Percentiles rank a stretch among this genome's conserved stretches.
These are phyloP conservation scores for Plasmodium relictum DNA, from an alignment of 169 alveolate species.

Conservation along the genomic window DNA sequence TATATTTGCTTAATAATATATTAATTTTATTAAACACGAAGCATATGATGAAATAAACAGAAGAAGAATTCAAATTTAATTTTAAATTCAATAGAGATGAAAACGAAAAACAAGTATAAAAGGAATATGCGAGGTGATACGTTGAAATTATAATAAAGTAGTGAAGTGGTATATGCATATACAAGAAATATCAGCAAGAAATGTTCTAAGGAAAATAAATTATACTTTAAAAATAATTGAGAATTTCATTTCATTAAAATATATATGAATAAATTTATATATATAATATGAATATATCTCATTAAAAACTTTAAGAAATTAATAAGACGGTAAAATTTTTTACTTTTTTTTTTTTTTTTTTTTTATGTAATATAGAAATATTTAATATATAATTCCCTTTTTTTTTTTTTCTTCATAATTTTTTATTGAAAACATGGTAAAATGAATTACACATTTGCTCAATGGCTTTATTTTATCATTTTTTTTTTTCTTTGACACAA, in stretches of 20 bases:
- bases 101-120: too few relatives aligned
- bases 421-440: slow-evolving; percentile 68
- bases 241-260: slow-evolving; percentile 5
- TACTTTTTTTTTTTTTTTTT: slow-evolving; percentile 13
- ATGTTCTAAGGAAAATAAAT: background rate
- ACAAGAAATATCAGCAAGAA: too few relatives aligned
- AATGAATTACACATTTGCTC: slow-evolving; percentile 77
- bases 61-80: too few relatives aligned
- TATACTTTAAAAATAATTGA: slow-evolving; percentile 2
- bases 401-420: slow-evolving; percentile 20
- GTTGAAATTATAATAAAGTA: too few relatives aligned
- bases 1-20: too few relatives aligned
- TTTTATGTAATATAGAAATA: slow-evolving; percentile 57
- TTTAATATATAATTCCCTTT: slow-evolving; percentile 36
- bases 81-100: too few relatives aligned
- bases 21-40: too few relatives aligned
- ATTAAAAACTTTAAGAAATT: background rate
- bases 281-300: too few relatives aligned
- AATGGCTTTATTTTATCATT: slow-evolving; percentile 42
- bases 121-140: too few relatives aligned
- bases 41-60: too few relatives aligned
- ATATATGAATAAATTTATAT: slow-evolving; percentile 1
- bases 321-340: slow-evolving; percentile 5
- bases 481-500: slow-evolving; percentile 14
- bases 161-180: too few relatives aligned